phyloP scores from a whole-genome alignment of 2,329 filamentous ascomycete species.

The Arthrobotrys pseudoclavata region DNA sequence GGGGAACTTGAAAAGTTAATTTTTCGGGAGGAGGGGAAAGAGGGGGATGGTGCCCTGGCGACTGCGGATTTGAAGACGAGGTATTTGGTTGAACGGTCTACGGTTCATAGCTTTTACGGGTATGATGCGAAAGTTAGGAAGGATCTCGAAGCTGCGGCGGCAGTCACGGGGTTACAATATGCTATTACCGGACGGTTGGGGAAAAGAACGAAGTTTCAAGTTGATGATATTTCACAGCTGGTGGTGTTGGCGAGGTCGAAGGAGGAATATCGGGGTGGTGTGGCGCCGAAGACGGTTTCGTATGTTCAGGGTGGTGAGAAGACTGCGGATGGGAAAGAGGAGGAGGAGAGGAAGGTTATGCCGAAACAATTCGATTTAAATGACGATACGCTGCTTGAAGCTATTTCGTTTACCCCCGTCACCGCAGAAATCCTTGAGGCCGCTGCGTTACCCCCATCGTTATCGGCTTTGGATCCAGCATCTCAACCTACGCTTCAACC shows the following conservation, averaged over 20 bases:
- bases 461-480: slow-evolving; percentile 79
- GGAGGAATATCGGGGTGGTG: slow-evolving; percentile 63
- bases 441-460: slow-evolving; percentile 72
- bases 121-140: slow-evolving; percentile 80
- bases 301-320: slow-evolving; percentile 33
- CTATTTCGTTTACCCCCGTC: slow-evolving; percentile 78
- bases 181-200: slow-evolving; percentile 87
- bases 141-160: slow-evolving; percentile 77
- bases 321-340: slow-evolving; percentile 52
- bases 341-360: slow-evolving; percentile 63
- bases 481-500: slow-evolving; percentile 85
- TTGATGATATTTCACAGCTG: slow-evolving; percentile 85
- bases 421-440: slow-evolving; percentile 67
- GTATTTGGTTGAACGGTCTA: slow-evolving; percentile 84
- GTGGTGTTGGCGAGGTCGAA: slow-evolving; percentile 88
- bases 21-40: slow-evolving; percentile 67
- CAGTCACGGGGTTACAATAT: slow-evolving; percentile 80
- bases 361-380: slow-evolving; percentile 84
- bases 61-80: slow-evolving; percentile 71
- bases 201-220: slow-evolving; percentile 84
- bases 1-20: slow-evolving; percentile 67
- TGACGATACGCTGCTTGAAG: slow-evolving; percentile 91
- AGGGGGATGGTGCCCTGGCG: slow-evolving; percentile 63
- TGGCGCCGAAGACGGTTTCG: slow-evolving; percentile 55
- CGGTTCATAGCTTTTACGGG: slow-evolving; percentile 86